Evolutionary conservation across 2,329 filamentous ascomycete species (phyloP), one percentile per base, ranked within the genome.

Genomic region (Apiospora pterosperma): DNA sequence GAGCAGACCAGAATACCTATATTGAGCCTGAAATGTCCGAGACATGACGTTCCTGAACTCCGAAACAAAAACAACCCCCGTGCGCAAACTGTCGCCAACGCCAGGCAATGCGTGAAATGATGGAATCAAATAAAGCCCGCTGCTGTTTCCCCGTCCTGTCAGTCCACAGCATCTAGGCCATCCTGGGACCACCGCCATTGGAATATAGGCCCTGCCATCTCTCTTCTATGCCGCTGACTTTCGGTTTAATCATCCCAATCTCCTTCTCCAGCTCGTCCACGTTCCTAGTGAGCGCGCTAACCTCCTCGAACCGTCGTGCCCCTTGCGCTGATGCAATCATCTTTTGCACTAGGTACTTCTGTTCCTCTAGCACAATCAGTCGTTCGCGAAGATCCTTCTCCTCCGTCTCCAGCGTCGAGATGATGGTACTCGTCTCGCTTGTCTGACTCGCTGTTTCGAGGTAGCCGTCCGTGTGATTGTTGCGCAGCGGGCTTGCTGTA

Each of bases 321-420:
- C 89, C 90, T 59, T 90, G 90, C 0, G 93, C 92, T 66, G 90
- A 87, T 8, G 86, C 87, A 55, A 97, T 87, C 93, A 97, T 97
- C 70, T 92, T 89, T 41, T 89, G 88, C 0, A 97, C 93, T 78
- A 97, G 88, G 77, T 96, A 97, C 68, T 89, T 90, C 76, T 97
- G 94, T 78, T 97, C 94, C 76, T 97, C 93, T 1, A 97, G 83
- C 7, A 97, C 90, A 36, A 96, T 91, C 14, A 97, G 80, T 4
- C 88, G 83, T 72, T 97, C 93, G 19, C 91, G 86, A 1, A 96
- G 80, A 23, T 92, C 87, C 74, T 92, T 95, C 76, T 97, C 93
- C 74, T 97, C 93, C 0, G 85, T 87, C 76, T 97, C 93, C 5
- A 97, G 78, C 38, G 82, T 80, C 11, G 83, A 86, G 1, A 85